Conservation (phyloP, 352 stramenopile species). For the Phytophthora niederhauseri region DNA sequence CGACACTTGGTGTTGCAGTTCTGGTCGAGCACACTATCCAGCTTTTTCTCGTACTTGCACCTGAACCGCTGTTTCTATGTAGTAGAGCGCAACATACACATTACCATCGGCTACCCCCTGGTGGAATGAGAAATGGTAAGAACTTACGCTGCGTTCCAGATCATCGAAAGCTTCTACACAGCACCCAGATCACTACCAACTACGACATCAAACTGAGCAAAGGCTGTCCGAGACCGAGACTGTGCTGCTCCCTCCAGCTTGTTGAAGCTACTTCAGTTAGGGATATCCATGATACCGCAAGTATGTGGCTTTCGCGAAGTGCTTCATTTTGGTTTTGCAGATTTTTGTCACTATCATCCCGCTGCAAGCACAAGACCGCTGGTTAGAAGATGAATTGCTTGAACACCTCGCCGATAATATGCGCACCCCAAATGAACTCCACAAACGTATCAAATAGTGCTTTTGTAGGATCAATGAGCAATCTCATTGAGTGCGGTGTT, state of each 20-base stretch:
- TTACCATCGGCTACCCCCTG: neutral
- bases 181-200: constrained; percentile 25
- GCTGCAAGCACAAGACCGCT: constrained; percentile 11
- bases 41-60: constrained; percentile 33
- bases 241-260: no score
- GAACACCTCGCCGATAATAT: neutral
- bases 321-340: no score
- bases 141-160: constrained; percentile 35
- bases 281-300: constrained; percentile 14
- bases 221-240: no score
- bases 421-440: no score
- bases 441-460: no score
- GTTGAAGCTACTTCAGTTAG: no score
- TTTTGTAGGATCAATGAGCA: no score
- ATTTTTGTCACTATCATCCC: no score
- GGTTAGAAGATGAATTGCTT: neutral
- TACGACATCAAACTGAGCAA: constrained; percentile 32
- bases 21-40: constrained; percentile 15
- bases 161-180: constrained; percentile 23
- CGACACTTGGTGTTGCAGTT: constrained; percentile 19
- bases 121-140: neutral
- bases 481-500: no score
- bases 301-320: no score
- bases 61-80: constrained; percentile 31
- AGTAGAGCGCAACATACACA: neutral